Evolutionary conservation across 192 early-diverging fungal species (phyloP), one percentile per base, ranked within the genome.

Genomic region (Podila epigama): DNA sequence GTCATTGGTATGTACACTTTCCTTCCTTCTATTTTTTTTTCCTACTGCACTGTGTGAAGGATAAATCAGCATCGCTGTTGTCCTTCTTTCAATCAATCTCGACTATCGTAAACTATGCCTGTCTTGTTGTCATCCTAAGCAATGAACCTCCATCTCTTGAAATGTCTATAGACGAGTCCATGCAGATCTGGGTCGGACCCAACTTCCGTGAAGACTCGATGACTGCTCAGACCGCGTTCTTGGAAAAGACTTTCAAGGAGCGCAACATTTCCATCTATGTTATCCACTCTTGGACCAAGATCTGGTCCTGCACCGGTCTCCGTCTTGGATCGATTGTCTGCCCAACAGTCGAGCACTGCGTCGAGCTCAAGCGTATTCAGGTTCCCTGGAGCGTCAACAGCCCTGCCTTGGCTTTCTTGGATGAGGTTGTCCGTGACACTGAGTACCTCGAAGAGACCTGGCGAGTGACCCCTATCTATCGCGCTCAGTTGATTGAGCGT

Each of bases 211-310:
- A 85, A 51, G 93, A 96, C 73, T 95, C 93, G n/a, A 83, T 96
- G 68, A 89, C 85, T 52, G 89, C 87, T 58, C 88, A 95, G 83
- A 82, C 87, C 60, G 83, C 87, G 31, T 96, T 89, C 70, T 55
- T 90, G 51, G 80, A 77, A 44, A 65, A 83, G 34, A 65, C 94
- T 57, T 92, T 86, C 77, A 63, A 75, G 59, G 82, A 82, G 31
- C 85, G 86, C 32, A 86, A 89, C 4, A 88, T 96, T 28, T 91
- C 93, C 6, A 86, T 96, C 53, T 94, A 91, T 79, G 82, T 96
- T 20, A 94, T 96, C 81, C 95, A 96, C 81, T 95, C 94, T 27
- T 96, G 95, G 95, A 96, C 95, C 42, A 96, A 96, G 77, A 85
- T 96, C 51, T 96, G 94, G 94, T 95, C 91, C 39, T 96, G 95